Evolutionary conservation across 1,284 basidiomycete species (phyloP).

Genomic region (Mycena sp.): DNA sequence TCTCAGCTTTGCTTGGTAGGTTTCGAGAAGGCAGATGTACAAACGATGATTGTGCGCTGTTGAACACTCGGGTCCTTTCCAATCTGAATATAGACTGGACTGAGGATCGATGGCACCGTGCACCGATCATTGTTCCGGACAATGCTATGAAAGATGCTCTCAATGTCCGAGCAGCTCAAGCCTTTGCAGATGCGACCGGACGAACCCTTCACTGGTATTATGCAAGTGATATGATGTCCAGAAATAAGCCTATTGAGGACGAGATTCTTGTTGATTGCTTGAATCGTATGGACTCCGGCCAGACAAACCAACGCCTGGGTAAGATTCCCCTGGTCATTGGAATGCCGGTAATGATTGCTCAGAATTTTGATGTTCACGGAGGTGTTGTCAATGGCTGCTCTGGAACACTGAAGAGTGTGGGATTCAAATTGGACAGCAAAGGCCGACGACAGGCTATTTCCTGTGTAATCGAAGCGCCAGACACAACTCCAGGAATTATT

Average conservation of each 20-base stretch:
- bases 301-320: slow-evolving; percentile 37
- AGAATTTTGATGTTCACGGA: slow-evolving; percentile 44
- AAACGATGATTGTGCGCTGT: slow-evolving; percentile 32
- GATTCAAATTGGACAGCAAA: slow-evolving; percentile 31
- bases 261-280: slow-evolving; percentile 23
- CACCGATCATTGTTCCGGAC: slow-evolving; percentile 38
- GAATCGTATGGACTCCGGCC: slow-evolving; percentile 36
- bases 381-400: slow-evolving; percentile 51
- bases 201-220: slow-evolving; percentile 34
- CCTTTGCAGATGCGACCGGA: slow-evolving; percentile 32
- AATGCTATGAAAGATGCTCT: slow-evolving; percentile 42
- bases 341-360: slow-evolving; percentile 47
- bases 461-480: slow-evolving; percentile 32
- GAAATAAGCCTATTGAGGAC: slow-evolving; percentile 31
- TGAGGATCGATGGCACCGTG: slow-evolving; percentile 26
- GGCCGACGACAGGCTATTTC: slow-evolving; percentile 38
- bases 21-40: slow-evolving; percentile 37
- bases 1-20: slow-evolving; percentile 37
- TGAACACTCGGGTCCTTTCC: slow-evolving; percentile 22
- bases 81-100: slow-evolving; percentile 8
- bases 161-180: slow-evolving; percentile 32
- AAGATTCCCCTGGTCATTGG: slow-evolving; percentile 42
- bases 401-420: no score
- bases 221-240: no score
- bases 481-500: background rate